Base-by-base conservation (phyloP, 1,284 basidiomycete genomes). In the Puccinia hordei region DNA sequence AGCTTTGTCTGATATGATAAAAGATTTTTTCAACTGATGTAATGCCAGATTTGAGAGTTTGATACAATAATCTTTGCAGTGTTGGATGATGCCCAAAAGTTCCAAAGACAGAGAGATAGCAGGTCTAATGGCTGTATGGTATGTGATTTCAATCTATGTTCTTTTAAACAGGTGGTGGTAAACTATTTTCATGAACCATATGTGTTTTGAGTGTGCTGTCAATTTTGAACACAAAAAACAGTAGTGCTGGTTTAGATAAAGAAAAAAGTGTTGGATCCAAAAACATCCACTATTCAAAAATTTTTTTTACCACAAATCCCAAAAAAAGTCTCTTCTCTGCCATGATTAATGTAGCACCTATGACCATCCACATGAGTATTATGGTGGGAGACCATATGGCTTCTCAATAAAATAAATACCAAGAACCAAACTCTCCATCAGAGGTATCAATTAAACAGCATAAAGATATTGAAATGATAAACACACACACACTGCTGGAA, bases 351-450 rank as follows among this genome's bases (percentile, higher is more conserved):
- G 38, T 22, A 44, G 55, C n/a, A 59, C 35, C 30, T 24, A 59
- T 79, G 73, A 33, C 80, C 76, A 72, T 71, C 22, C 61, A 79
- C 19, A 61, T 83, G 22, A 81, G 78, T 59, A 68, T 71, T 13
- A 22, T 82, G 22, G 63, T 81, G 27, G 65, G 33, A 38, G 59
- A 81, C 49, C 83, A 84, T 30, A 83, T 84, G 46, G 80, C 82
- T 24, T 83, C 84, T 19, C 84, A 85, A 79, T 82, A 84, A 65
- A 85, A 85, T 68, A 84, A 84, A 84, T 82, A 84, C 73, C 82
- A 83, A 68, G 82, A 65, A 51, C 82, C 49, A 78, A 82, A 74
- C 79, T 61, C 59, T 81, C 44, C 74, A 73, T 30, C 80, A 63
- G 22, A 55, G 53, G 1, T 51, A 30, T 33, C 66, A n/a, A 41